These are phyloP conservation scores for Aschersonia sp. DNA, from an alignment of 2,329 filamentous ascomycete genomes.

Conservation along the genomic window DNA sequence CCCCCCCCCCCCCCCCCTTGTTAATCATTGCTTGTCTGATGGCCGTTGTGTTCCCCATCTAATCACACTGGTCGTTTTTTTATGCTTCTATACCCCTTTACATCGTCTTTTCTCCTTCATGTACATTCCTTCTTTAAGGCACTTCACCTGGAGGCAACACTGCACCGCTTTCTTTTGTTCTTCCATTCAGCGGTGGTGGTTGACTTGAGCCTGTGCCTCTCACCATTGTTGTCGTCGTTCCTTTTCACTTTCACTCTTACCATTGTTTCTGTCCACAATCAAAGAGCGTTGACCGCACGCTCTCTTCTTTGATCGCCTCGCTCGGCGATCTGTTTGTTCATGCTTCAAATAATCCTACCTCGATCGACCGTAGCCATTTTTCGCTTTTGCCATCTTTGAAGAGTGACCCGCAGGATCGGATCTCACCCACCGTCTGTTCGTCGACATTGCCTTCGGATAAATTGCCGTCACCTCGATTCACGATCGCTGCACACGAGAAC, in stretches of 20 bases:
- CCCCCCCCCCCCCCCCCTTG: too few species aligned
- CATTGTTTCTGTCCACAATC: too few species aligned
- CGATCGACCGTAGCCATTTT: neutral
- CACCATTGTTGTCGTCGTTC: neutral
- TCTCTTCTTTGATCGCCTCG: neutral
- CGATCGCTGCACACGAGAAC: neutral
- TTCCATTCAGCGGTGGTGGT: neutral
- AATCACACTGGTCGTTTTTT: too few species aligned
- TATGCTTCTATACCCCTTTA: neutral
- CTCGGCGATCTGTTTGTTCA: neutral
- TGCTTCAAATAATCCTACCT: neutral
- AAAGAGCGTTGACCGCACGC: neutral
- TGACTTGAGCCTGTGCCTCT: neutral
- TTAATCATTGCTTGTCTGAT: too few species aligned
- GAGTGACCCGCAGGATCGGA: slow-evolving; percentile 1
- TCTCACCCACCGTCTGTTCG: neutral
- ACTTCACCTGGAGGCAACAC: neutral
- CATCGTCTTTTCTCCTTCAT: neutral
- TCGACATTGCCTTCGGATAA: neutral
- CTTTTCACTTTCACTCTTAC: too few species aligned
- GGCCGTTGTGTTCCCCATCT: too few species aligned
- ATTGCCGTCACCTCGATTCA: neutral
- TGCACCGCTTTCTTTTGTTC: neutral
- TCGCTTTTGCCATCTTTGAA: neutral
- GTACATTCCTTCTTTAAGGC: neutral